Evolutionary conservation across 2,329 filamentous ascomycete species (phyloP), one percentile per base, ranked within the genome.

Genomic region (Tolypocladium ophioglossoides): DNA sequence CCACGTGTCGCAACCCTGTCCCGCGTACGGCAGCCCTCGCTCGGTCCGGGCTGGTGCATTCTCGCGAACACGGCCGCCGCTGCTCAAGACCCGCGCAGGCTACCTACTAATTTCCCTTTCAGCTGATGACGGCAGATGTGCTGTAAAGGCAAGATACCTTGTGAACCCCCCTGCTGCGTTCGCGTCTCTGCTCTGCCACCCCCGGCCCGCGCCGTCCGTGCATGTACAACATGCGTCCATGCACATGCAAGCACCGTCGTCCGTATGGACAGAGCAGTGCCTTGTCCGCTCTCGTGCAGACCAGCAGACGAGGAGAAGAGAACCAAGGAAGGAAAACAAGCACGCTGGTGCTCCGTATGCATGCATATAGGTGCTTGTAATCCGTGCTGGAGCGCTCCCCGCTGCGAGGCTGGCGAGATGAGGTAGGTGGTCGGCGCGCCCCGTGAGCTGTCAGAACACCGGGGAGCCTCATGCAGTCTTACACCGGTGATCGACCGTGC

Each of bases 401-500:
- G 4, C 32, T 22, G n/a, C 39, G n/a, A 24, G 39, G n/a, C 39
- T 32, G 24, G 27, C 44, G 11, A 32, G 18, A 47, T 16, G 44
- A 47, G 44, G 44, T 47, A 16, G 51, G 30, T 44, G 40, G 39
- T 49, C 20, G n/a, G 9, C 44, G 16, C 27, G 44, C 44, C 16
- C 27, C 27, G 51, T 53, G 51, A 56, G 52, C 20, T 54, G 52
- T 54, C 56, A 53, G 37, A 50, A 24, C 27, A 51, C 47, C 46
- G 44, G 50, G 46, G 49, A 55, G 55, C 41, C 56, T 55, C 46
- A 54, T 56, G 51, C 52, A 54, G 54, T 53, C 54, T 53, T 56
- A 57, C 61, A 61, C 61, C 59, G 60, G 57, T 63, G 60, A 63
- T 62, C 62, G 56, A 55, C 57, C 16, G 24, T 58, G 58, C 58